Evolutionary conservation across 495 filamentous ascomycete species (phyloP).

Genomic region (Podospora appendiculata): DNA sequence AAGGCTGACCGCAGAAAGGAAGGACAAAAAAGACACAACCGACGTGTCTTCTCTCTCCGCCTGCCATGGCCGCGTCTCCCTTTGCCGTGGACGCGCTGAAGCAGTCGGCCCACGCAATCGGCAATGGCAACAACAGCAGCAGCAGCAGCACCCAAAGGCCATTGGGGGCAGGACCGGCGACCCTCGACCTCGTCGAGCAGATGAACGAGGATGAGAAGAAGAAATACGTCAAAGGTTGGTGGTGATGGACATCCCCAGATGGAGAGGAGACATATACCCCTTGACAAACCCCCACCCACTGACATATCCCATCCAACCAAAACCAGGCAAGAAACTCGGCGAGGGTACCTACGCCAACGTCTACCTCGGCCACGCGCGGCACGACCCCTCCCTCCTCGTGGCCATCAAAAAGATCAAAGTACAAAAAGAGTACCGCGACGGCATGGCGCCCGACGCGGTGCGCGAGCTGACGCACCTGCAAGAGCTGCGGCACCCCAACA

Average conservation of each 20-base stretch:
- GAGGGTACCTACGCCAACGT: constrained; percentile 97
- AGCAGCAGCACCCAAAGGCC: no score
- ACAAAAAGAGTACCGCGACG: constrained; percentile 72
- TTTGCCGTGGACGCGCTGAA: constrained; percentile 16
- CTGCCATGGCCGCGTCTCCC: constrained; percentile 31
- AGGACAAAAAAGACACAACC: neutral
- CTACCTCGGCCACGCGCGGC: constrained; percentile 70
- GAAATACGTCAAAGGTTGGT: constrained; percentile 71
- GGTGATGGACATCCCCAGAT: no score
- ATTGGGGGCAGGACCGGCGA: neutral
- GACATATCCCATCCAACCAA: no score
- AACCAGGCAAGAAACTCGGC: constrained; percentile 67
- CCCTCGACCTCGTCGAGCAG: constrained; percentile 67
- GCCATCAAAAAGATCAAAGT: constrained; percentile 99
- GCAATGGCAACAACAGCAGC: constrained; percentile 9
- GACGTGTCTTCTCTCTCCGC: neutral
- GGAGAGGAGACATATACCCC: no score
- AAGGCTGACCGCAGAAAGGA: neutral
- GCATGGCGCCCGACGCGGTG: constrained; percentile 86
- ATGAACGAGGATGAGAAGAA: constrained; percentile 79
- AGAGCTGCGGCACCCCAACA: constrained; percentile 92
- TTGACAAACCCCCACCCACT: no score
- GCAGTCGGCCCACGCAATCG: constrained; percentile 13
- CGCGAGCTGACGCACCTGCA: constrained; percentile 92
- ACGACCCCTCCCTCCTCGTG: constrained; percentile 59